These are phyloP conservation scores for Dictyostelium citrinum DNA, from an alignment of 78 protist species.

Conservation along the genomic window DNA sequence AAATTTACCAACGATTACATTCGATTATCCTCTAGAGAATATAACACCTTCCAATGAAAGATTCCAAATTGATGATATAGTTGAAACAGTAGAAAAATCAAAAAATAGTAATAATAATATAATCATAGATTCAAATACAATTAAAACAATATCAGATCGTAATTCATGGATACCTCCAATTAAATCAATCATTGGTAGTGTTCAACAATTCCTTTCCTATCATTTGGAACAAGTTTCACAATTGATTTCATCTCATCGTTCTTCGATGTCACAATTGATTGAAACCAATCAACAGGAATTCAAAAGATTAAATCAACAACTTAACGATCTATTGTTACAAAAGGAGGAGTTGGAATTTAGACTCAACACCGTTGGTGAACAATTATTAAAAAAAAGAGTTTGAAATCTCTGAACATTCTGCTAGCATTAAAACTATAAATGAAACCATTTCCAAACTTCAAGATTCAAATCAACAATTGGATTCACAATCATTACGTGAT, in stretches of 20 bases:
- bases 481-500: background rate
- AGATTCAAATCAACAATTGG: slow-evolving; percentile 15
- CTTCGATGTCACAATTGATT: background rate
- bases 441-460: background rate
- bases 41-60: slow-evolving; percentile 67
- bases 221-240: slow-evolving; percentile 23
- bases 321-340: background rate
- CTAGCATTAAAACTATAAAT: background rate
- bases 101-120: background rate
- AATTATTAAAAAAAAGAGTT: slow-evolving; percentile 10
- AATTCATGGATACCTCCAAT: slow-evolving; percentile 16
- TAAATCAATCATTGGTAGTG: background rate
- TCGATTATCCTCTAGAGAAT: slow-evolving; percentile 74
- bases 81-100: background rate
- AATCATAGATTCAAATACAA: background rate
- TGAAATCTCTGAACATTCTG: background rate
- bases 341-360: slow-evolving; percentile 52
- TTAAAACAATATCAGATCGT: background rate
- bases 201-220: slow-evolving; percentile 34
- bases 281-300: background rate
- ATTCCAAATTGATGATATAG: slow-evolving; percentile 9
- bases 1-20: slow-evolving; percentile 17
- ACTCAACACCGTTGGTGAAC: slow-evolving; percentile 5
- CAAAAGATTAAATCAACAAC: slow-evolving; percentile 1
- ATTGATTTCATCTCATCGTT: slow-evolving; percentile 6